These are phyloP conservation scores for Eucalyptus dawsonii DNA, from an alignment of 345 rosid species.

Conservation along the genomic window DNA sequence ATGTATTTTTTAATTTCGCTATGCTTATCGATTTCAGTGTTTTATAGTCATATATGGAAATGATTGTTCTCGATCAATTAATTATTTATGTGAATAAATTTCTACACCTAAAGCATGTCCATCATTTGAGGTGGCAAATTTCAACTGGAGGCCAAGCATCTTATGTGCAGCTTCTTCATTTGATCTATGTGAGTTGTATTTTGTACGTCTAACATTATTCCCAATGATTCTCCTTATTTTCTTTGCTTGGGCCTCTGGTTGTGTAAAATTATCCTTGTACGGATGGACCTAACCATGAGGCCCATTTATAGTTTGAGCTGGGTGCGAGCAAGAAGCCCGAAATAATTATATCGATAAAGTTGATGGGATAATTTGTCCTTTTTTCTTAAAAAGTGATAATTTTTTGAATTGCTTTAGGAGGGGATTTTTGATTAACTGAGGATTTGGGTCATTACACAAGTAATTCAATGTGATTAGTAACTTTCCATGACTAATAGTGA, in stretches of 20 bases:
- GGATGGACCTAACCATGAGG: not conserved
- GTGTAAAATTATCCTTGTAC: not conserved
- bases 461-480: not conserved
- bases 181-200: not conserved
- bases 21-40: too few species aligned
- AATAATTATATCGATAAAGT: not conserved
- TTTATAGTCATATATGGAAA: too few species aligned
- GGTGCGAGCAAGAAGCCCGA: not conserved
- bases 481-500: not conserved
- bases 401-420: not conserved
- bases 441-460: not conserved
- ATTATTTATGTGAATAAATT: too few species aligned
- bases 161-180: not conserved
- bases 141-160: not conserved
- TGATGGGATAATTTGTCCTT: not conserved
- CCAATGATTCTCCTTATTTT: not conserved
- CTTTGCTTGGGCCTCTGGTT: too few species aligned
- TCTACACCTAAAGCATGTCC: too few species aligned
- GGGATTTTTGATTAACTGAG: not conserved
- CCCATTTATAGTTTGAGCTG: not conserved
- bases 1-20: fast-evolving
- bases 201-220: not conserved
- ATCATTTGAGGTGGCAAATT: not conserved
- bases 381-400: not conserved
- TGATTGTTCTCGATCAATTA: too few species aligned